Evolutionary conservation across 345 rosid species (phyloP).

Genomic region (Hevea brasiliensis): DNA sequence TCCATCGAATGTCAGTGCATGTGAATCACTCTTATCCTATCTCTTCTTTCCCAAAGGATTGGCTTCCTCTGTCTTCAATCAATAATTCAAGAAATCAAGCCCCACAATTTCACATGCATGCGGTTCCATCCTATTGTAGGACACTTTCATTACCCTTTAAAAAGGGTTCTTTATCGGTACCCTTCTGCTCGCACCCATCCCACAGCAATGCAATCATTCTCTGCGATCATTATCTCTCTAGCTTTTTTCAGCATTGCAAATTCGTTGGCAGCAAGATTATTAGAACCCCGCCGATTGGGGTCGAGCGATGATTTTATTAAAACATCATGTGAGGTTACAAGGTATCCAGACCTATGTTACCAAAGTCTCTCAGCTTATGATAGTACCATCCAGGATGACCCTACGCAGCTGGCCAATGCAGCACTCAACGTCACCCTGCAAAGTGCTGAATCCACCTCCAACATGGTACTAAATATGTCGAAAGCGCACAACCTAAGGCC

Average conservation of each 20-base stretch:
- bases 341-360: conserved; percentile 42
- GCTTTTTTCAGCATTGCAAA: neutral
- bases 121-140: neutral
- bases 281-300: neutral
- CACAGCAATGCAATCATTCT: neutral
- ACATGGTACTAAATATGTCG: conserved; percentile 14
- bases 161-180: neutral
- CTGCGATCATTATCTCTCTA: conserved; percentile 1
- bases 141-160: neutral
- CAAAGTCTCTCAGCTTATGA: conserved; percentile 37
- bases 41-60: neutral
- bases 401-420: conserved; percentile 29
- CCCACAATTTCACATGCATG: neutral
- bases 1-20: conserved; percentile 15
- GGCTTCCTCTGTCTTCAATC: neutral
- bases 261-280: neutral
- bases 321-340: conserved; percentile 38
- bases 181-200: neutral
- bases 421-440: conserved; percentile 35
- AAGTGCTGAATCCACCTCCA: conserved; percentile 15
- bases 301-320: conserved; percentile 22
- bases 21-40: conserved; percentile 8
- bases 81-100: neutral
- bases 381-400: conserved; percentile 25
- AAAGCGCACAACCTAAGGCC: conserved; percentile 13